phyloP scores from a whole-genome alignment of 2,329 filamentous ascomycete species.

The Teratosphaeria destructans region DNA sequence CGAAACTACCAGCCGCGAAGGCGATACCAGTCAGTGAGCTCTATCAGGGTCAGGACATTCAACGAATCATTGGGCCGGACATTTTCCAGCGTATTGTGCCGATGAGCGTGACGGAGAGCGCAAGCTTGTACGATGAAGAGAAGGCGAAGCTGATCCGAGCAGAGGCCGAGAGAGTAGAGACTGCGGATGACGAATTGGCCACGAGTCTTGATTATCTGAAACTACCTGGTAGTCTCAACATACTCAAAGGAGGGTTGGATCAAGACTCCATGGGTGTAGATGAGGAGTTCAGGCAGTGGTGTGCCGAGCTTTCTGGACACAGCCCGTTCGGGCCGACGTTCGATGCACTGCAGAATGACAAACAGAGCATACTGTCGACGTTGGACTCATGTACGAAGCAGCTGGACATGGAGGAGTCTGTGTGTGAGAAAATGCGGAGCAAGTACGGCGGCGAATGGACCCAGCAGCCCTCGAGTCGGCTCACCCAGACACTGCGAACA shows the following conservation, averaged over 20 bases:
- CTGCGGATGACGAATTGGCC: slow-evolving; percentile 90
- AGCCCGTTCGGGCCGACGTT: slow-evolving; percentile 70
- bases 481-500: slow-evolving; percentile 76
- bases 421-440: slow-evolving; percentile 98
- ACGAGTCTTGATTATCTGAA: slow-evolving; percentile 90
- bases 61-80: slow-evolving; percentile 91
- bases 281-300: slow-evolving; percentile 80
- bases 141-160: slow-evolving; percentile 92
- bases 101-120: slow-evolving; percentile 89
- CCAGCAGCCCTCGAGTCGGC: slow-evolving; percentile 82
- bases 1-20: slow-evolving; percentile 89
- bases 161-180: slow-evolving; percentile 86
- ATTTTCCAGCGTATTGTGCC: slow-evolving; percentile 96
- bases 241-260: slow-evolving; percentile 85
- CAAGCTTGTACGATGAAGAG: slow-evolving; percentile 94
- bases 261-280: slow-evolving; percentile 75
- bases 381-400: slow-evolving; percentile 77
- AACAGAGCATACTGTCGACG: slow-evolving; percentile 59
- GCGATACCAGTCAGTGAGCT: slow-evolving; percentile 94
- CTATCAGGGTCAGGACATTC: slow-evolving; percentile 94
- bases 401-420: slow-evolving; percentile 91
- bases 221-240: slow-evolving; percentile 66
- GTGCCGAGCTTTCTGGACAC: slow-evolving; percentile 79
- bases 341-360: slow-evolving; percentile 66
- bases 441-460: slow-evolving; percentile 96